Base-by-base conservation (phyloP, 371 early-diverging fungal species). In the Batkoa obscura region DNA sequence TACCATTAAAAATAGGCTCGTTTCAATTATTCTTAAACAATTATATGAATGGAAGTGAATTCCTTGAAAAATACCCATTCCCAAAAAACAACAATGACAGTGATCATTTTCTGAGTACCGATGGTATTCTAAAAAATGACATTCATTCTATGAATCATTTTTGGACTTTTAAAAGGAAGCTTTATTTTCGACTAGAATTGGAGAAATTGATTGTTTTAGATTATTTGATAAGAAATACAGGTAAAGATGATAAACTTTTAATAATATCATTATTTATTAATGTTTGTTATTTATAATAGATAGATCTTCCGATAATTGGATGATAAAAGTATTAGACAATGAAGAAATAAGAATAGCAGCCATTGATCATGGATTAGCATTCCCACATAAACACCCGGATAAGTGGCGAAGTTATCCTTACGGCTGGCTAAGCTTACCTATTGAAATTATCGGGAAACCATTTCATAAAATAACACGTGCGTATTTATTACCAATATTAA, bases 301-400 rank as follows among this genome's bases (percentile, higher is more conserved):
- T 64, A 78, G 90, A 31, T 88, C 89, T 10, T 58, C 81, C 56
- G 90, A 93, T 58, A 93, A 90, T 60, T 90, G 90, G 93, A 86
- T 92, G 88, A 77, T 92, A 43, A 75, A 74, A 43, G 32, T 33
- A 3, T 13, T 23, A 35, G 10, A n/a, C 23, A 17, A 3, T 37
- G 36, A 46, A 12, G 50, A 10, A 38, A 63, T 81, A 13, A 76
- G 78, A 55, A 67, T 90, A 13, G 87, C 88, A 0, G 90, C 88
- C 23, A 93, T 93, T 46, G 93, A 93, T 65, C 86, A 93, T 62
- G 93, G 93, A 1, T 73, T 93, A 9, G 86, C 91, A 0, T 92
- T 92, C 57, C 93, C 93, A 0, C 86, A 78, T 63, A 89, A 93
- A 61, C 93, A 93, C 62, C 93, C 93, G 0, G 88, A 93, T 66